These are phyloP conservation scores for Chaetomium tenue DNA, from an alignment of 495 filamentous ascomycete genomes.

Conservation along the genomic window DNA sequence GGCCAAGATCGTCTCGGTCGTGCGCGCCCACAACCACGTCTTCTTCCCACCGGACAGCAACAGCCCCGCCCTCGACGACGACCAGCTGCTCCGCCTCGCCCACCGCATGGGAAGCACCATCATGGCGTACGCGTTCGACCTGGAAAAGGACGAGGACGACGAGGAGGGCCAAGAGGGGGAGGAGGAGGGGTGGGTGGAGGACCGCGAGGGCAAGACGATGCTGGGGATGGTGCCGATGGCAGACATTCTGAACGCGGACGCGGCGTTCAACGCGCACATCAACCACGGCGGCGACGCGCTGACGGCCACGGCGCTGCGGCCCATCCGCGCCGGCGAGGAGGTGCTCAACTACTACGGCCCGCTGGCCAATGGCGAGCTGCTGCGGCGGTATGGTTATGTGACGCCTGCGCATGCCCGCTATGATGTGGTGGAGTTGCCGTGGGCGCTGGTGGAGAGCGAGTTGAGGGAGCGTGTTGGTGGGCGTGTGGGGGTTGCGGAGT, in stretches of 20 bases:
- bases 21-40: slow-evolving; percentile 39
- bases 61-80: slow-evolving; percentile 41
- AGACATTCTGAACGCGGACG: slow-evolving; percentile 90
- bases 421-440: slow-evolving; percentile 78
- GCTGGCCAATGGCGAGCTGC: slow-evolving; percentile 74
- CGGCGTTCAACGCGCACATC: slow-evolving; percentile 73
- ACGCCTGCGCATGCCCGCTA: slow-evolving; percentile 70
- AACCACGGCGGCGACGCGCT: slow-evolving; percentile 65
- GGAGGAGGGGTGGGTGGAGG: slow-evolving; percentile 61
- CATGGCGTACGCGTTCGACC: slow-evolving; percentile 94
- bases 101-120: slow-evolving; percentile 83
- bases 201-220: slow-evolving; percentile 59
- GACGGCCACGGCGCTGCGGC: slow-evolving; percentile 63
- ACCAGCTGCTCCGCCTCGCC: slow-evolving; percentile 57
- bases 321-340: slow-evolving; percentile 69
- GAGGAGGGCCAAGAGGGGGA: slow-evolving; percentile 56
- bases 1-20: slow-evolving; percentile 60
- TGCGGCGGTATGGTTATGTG: slow-evolving; percentile 87
- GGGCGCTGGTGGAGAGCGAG: slow-evolving; percentile 50
- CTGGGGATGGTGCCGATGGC: slow-evolving; percentile 93
- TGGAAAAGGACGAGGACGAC: slow-evolving; percentile 52
- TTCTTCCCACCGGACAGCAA: slow-evolving; percentile 54
- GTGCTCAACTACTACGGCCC: slow-evolving; percentile 91
- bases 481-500: slow-evolving; percentile 39
- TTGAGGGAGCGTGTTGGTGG: slow-evolving; percentile 42